Evolutionary conservation across 768 basidiomycete species (phyloP).

Genomic region (Suillus occidentalis): DNA sequence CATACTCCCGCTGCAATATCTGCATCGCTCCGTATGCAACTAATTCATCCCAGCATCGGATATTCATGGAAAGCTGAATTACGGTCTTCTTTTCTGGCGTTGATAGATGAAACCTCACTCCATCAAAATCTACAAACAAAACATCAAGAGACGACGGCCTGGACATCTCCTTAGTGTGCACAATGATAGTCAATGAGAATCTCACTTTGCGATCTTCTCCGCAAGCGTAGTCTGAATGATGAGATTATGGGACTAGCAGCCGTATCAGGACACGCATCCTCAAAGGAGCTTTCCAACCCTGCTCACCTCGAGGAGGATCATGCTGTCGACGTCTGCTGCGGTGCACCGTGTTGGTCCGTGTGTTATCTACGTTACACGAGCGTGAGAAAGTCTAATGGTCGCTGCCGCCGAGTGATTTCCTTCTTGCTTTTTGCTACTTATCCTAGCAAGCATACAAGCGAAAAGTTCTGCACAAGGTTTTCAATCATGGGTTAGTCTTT

Average conservation of each 20-base stretch:
- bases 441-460: constrained; percentile 14
- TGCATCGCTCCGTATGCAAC: constrained; percentile 82
- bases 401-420: constrained; percentile 15
- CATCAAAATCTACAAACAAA: constrained; percentile 97
- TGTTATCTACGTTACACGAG: constrained; percentile 7
- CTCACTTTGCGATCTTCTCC: constrained; percentile 86
- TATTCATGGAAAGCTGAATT: constrained; percentile 91
- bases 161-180: constrained; percentile 20
- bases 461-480: constrained; percentile 15
- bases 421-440: constrained; percentile 21
- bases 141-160: constrained; percentile 93
- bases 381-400: constrained; percentile 27
- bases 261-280: not conserved
- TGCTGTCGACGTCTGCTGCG: constrained; percentile 27
- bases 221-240: constrained; percentile 88
- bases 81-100: constrained; percentile 83
- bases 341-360: constrained; percentile 3
- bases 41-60: constrained; percentile 96
- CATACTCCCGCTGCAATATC: constrained; percentile 82
- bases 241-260: constrained; percentile 77
- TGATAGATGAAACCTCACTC: constrained; percentile 90
- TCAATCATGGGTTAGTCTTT: constrained; percentile 28
- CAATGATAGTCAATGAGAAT: constrained; percentile 14
- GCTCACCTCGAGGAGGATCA: constrained; percentile 85
- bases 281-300: not conserved